Evolutionary conservation across 805 yeast species (phyloP).

Genomic region (Metschnikowia santaceciliae): DNA sequence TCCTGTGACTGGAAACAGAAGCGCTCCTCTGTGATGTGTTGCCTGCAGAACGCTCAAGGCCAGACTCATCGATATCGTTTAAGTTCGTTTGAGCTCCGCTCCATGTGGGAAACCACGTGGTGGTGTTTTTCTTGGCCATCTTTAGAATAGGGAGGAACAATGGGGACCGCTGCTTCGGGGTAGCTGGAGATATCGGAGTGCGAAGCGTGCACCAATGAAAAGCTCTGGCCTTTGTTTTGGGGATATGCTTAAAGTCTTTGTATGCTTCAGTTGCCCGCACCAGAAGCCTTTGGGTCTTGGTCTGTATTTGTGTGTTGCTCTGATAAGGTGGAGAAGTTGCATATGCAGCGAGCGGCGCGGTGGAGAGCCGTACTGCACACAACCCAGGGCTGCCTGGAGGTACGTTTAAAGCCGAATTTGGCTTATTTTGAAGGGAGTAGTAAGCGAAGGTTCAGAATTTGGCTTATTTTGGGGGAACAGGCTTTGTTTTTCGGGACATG

Average conservation of each 20-base stretch:
- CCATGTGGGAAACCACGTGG: slow-evolving; percentile 1
- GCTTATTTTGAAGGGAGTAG: too few species aligned
- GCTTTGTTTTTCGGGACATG: too few species aligned
- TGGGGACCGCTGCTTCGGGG: not conserved
- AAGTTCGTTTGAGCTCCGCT: not conserved
- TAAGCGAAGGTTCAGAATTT: too few species aligned
- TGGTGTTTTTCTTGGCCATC: not conserved
- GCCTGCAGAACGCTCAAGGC: not conserved
- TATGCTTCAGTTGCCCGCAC: not conserved
- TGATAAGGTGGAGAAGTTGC: slow-evolving; percentile 2
- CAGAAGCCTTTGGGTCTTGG: too few species aligned
- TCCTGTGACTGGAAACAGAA: not conserved
- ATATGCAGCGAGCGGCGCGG: slow-evolving; percentile 1
- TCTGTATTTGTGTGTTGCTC: not conserved
- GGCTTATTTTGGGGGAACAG: too few species aligned
- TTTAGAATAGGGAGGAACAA: too few species aligned
- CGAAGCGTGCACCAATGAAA: not conserved
- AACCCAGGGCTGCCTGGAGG: not conserved
- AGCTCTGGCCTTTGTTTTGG: not conserved
- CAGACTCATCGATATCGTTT: not conserved
- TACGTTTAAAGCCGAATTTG: not conserved
- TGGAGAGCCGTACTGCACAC: not conserved
- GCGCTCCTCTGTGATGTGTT: too few species aligned
- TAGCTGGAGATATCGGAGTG: too few species aligned
- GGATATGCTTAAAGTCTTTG: not conserved